Base-by-base conservation (phyloP, 129 eudicot genomes). In the Ambrosia trifida region DNA sequence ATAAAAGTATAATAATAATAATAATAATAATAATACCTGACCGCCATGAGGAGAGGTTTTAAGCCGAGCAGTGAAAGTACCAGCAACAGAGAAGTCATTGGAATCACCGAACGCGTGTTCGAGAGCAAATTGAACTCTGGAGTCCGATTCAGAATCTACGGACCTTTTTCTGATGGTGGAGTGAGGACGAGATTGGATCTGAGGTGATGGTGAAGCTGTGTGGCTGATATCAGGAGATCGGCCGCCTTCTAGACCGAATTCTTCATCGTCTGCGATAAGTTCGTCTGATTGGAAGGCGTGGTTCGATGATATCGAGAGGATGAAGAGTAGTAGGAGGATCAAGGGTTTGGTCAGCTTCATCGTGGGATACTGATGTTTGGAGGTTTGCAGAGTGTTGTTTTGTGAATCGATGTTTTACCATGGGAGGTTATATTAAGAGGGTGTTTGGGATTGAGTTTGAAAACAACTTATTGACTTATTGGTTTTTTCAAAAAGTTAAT, bases 101-200 rank as follows among this genome's bases (percentile, higher is more conserved):
- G 92, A 82, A 47, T 89, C 96, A 0, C 92, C 98, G 31, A 93
- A 87, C 28, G 96, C 88, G 58, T 93, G 96, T 38, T 93, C 87
- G 24, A 93, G 88, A 1, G 81, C 59, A 68, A 93, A 89, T 64
- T 87, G 92, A 38, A 93, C 61, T 69, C 89, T 93, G 30, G 96
- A 89, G 69, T 87, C 97, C 18, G 79, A 74, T 46, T 89, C 96
- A 2, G 91, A 74, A 20, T 89, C 95, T 17, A 56, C 9, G 0
- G 86, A 76, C 69, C 83, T 80, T 70, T 74, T 84, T 28, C 89
- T 68, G 17, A 61, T 31, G 72, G 12, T 64, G 40, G 72, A 38
- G 3, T 77, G 33, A 44, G 78, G 17, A 9, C 76, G 74, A 3
- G 80, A 38, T 33, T 18, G 30, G 59, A 75, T 61, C 64, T 81